Evolutionary conservation across 768 basidiomycete genomes (phyloP), one percentile per base, ranked within the genome.

Genomic region (Paxillus involutus): DNA sequence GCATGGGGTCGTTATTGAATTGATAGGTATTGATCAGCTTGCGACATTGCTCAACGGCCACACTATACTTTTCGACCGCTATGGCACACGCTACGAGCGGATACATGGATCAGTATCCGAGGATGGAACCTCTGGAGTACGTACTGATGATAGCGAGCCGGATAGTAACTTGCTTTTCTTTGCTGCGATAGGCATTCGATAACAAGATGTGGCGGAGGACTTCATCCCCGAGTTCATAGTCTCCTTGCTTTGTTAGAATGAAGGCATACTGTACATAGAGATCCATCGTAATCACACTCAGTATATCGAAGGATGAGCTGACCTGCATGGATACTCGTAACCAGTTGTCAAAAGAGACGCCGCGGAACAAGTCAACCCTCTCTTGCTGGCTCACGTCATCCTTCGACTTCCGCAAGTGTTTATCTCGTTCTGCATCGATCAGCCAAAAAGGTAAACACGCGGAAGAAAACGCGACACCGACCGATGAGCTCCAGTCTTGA

Each of bases 331-430:
- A 85, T 39, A 98, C 63, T 14, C 78, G 76, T 45, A 96, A 67
- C 96, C 96, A 99, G 49, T 89, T 84, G 51, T 89, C 88, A 60
- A 93, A 92, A 4, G 77, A 77, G 35, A 96, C 76, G 0, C 91
- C 90, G 11, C 95, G 85, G 69, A 95, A 98, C 0, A 82, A 75
- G 47, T 85, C 79, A 2, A 89, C 79, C 26, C 75, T 77, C 17
- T 71, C 75, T 3, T 59, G 43, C 54, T 75, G 75, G 52, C 75
- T 69, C 41, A 65, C 65, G 44, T 75, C 77, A 6, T 71, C 73
- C 30, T 71, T 73, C 6, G 75, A 70, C 61, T 81, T 87, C 17
- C 79, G 77, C 6, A 78, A 61, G 17, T 82, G 67, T 17, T 73
- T 80, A 47, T 87, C 87, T 8, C 81, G 79, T 53, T 85, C 88